Evolutionary conservation across 805 yeast genomes (phyloP), one percentile per base, ranked within the genome.

Genomic region (Debaryomyces tyrocola): DNA sequence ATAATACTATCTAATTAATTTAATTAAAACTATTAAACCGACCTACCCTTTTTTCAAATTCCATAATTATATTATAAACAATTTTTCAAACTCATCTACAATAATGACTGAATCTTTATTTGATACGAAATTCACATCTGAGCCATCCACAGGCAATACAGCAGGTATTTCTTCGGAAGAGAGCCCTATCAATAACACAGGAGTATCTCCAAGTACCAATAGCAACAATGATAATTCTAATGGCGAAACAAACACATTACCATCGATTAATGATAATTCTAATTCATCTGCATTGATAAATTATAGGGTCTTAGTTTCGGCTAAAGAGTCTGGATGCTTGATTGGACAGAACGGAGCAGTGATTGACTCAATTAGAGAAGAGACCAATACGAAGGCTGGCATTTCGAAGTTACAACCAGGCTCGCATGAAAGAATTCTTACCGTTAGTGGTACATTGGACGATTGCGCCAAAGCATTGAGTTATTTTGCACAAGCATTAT

Each of bases 281-380:
- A 56, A 60, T 41, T 57, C 64, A 5, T 53, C 65, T 3, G 67
- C 74, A 6, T 60, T 67, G 39, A 69, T 72, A 45, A 70, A 64
- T 54, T 66, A 59, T 56, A 53, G 90, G 48, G 78, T 89, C 1
- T 74, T 90, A 24, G 86, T 90, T 15, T 83, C 94, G 2, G 80
- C 90, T 45, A 86, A 85, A 60, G 97, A 90, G 64, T 91, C 96
- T 10, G 96, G 96, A 14, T 87, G 90, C 50, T 81, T 90, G 51
- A 90, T 90, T 56, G 97, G 97, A 44, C 86, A 86, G 54, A 85
- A 81, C 53, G 97, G 97, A 39, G 74, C 77, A 41, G 85, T 85
- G 45, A 90, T 90, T 49, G 86, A 90, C 45, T 75, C 79, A 31
- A 80, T 90, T 40, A 77, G 96, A 53, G 89, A 81, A 41, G 79